Evolutionary conservation across 768 basidiomycete genomes (phyloP).

Genomic region (Tricholomella constricta): DNA sequence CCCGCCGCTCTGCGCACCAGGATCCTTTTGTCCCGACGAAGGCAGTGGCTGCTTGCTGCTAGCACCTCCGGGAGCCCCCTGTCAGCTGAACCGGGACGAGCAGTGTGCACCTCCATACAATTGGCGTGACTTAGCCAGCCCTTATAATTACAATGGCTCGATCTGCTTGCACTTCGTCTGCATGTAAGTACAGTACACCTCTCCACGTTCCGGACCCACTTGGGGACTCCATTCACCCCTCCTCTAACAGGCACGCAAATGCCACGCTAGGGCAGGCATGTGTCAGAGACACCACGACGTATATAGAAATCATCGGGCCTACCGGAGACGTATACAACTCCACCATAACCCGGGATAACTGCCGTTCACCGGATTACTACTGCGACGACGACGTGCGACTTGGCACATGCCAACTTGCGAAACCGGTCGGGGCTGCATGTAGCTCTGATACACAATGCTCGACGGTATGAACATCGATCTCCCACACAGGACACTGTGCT

Average conservation of each 20-base stretch:
- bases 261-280: constrained; percentile 54
- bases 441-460: constrained; percentile 55
- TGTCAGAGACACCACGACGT: constrained; percentile 52
- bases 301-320: constrained; percentile 47
- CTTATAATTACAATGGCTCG: constrained; percentile 51
- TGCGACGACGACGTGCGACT: constrained; percentile 52
- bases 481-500: not conserved
- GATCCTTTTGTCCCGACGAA: constrained; percentile 69
- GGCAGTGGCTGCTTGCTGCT: constrained; percentile 54
- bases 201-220: not conserved
- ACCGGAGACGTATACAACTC: constrained; percentile 43
- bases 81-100: constrained; percentile 66
- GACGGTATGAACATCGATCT: constrained; percentile 32
- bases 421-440: constrained; percentile 45
- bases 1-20: constrained; percentile 54
- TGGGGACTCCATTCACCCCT: not conserved
- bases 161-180: constrained; percentile 61
- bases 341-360: constrained; percentile 61
- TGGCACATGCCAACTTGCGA: constrained; percentile 46
- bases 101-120: constrained; percentile 47
- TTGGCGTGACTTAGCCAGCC: constrained; percentile 41
- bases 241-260: constrained; percentile 51
- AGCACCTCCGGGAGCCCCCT: constrained; percentile 43
- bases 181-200: constrained; percentile 52
- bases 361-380: constrained; percentile 51